phyloP scores from a whole-genome alignment of 768 basidiomycete species.

The Tephrocybe sp. region DNA sequence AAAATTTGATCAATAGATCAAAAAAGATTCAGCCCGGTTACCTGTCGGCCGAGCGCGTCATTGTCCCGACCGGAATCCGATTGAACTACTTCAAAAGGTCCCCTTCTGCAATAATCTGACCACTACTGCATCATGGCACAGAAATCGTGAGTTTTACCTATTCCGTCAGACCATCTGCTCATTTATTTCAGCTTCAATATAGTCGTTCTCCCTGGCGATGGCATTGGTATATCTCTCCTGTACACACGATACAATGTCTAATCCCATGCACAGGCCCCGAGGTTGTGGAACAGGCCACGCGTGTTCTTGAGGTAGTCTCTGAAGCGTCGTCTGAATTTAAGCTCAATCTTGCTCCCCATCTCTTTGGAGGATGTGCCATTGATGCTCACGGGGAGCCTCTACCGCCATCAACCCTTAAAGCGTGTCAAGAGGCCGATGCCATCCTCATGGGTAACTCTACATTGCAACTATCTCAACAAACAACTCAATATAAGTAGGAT shows the following conservation, averaged over 20 bases:
- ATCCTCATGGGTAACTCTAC: conserved; percentile 80
- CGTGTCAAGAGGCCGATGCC: conserved; percentile 91
- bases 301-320: conserved; percentile 74
- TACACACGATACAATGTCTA: conserved; percentile 10
- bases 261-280: conserved; percentile 64
- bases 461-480: not conserved
- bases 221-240: conserved; percentile 66
- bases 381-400: conserved; percentile 84
- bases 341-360: conserved; percentile 69
- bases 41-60: conserved; percentile 15
- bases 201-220: conserved; percentile 92
- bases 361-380: conserved; percentile 93
- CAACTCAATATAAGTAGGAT: conserved; percentile 48
- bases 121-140: conserved; percentile 31
- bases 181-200: conserved; percentile 68
- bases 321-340: conserved; percentile 60
- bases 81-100: conserved; percentile 12
- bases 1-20: conserved; percentile 11
- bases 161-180: not conserved
- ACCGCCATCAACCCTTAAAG: conserved; percentile 79
- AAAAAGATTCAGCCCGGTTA: not conserved
- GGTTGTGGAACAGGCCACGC: conserved; percentile 81
- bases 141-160: conserved; percentile 36
- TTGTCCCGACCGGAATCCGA: conserved; percentile 11
- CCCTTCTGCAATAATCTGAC: not conserved